Percentiles rank a stretch among this genome's conserved stretches.
phyloP scores from a whole-genome alignment of 805 yeast species.

The Wickerhamomyces alni region DNA sequence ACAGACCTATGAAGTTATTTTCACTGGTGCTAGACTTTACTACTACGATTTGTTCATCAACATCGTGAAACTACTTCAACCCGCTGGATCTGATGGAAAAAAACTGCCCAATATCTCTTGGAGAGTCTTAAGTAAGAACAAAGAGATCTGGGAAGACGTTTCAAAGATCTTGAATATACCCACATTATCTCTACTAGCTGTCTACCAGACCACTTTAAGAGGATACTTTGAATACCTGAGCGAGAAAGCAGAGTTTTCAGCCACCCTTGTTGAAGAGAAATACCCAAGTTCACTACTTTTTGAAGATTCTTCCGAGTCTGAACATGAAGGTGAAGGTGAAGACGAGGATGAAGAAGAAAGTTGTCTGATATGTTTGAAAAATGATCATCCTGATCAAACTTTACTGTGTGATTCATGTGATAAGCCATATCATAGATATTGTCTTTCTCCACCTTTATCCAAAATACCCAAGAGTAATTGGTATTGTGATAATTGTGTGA shows the following conservation, averaged over 20 bases:
- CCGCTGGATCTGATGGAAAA: slow-evolving; percentile 2
- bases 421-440: slow-evolving; percentile 57
- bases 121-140: slow-evolving; percentile 11
- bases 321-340: slow-evolving; percentile 19
- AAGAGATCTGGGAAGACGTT: slow-evolving; percentile 22
- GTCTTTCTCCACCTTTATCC: slow-evolving; percentile 53
- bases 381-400: slow-evolving; percentile 39
- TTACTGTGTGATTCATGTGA: slow-evolving; percentile 74
- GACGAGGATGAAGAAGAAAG: slow-evolving; percentile 29
- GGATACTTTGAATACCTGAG: slow-evolving; percentile 29
- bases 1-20: slow-evolving; percentile 8
- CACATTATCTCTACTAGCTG: slow-evolving; percentile 7
- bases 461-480: slow-evolving; percentile 56
- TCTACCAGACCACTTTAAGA: slow-evolving; percentile 23
- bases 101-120: slow-evolving; percentile 8
- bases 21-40: slow-evolving; percentile 16
- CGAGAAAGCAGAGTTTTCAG: slow-evolving; percentile 18
- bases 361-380: slow-evolving; percentile 43
- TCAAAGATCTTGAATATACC: slow-evolving; percentile 14
- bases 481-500: slow-evolving; percentile 80
- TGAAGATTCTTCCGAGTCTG: slow-evolving; percentile 12
- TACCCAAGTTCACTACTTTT: slow-evolving; percentile 28
- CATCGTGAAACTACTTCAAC: slow-evolving; percentile 21
- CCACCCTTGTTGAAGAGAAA: slow-evolving; percentile 18
- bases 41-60: slow-evolving; percentile 35